These are phyloP conservation scores for Glaciozyma martinii DNA, from an alignment of 768 basidiomycete species.

Conservation along the genomic window DNA sequence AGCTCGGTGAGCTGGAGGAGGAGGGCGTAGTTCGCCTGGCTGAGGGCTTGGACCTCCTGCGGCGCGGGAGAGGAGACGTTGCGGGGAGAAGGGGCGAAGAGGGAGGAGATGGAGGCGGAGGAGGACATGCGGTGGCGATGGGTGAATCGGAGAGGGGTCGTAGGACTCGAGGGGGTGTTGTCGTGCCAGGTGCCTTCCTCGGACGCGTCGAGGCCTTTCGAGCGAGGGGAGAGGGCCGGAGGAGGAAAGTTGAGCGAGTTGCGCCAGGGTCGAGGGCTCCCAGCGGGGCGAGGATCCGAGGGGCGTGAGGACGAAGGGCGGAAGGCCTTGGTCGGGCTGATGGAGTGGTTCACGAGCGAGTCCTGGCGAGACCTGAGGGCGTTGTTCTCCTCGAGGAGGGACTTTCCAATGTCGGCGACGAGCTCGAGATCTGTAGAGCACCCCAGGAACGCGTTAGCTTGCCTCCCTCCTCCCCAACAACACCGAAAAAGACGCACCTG, in stretches of 20 bases:
- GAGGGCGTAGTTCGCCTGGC: conserved; percentile 21
- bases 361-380: conserved; percentile 13
- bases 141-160: background rate
- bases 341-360: conserved; percentile 5
- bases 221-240: background rate
- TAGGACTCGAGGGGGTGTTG: background rate
- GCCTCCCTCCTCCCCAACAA: background rate
- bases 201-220: conserved; percentile 1
- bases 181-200: background rate
- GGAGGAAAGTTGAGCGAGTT: conserved; percentile 12
- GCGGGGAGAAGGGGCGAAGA: conserved; percentile 1
- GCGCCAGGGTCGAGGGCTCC: conserved; percentile 2
- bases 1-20: conserved; percentile 18
- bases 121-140: conserved; percentile 9
- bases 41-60: conserved; percentile 2
- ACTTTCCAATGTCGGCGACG: conserved; percentile 19
- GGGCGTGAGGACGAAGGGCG: background rate
- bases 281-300: background rate
- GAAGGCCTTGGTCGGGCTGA: background rate
- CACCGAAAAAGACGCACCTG: conserved; percentile 17
- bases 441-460: background rate
- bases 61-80: background rate
- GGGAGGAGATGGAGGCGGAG: conserved; percentile 1
- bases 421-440: conserved; percentile 15
- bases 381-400: conserved; percentile 23